Conservation (phyloP, 192 early-diverging fungal species). For the Coemansia sp. region DNA sequence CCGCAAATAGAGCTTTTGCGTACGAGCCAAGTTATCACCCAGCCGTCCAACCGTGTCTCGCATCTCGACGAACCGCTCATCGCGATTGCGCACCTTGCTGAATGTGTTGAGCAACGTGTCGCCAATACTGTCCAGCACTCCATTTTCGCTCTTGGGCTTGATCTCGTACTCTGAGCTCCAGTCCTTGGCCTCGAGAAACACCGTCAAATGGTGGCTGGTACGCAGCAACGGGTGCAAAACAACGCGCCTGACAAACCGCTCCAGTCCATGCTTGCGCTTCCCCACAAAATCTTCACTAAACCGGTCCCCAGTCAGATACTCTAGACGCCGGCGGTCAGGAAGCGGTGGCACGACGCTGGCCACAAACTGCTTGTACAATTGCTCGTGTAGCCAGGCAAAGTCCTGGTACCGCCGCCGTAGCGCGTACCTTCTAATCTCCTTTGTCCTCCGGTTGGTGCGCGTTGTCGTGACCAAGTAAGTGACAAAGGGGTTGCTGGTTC, state of each 20-base stretch:
- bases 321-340: conserved; percentile 91
- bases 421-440: conserved; percentile 56
- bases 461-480: conserved; percentile 80
- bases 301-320: conserved; percentile 94
- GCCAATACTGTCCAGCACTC: conserved; percentile 79
- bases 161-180: conserved; percentile 64
- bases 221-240: conserved; percentile 82
- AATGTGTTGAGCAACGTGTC: conserved; percentile 90
- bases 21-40: conserved; percentile 82
- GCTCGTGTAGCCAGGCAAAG: conserved; percentile 87
- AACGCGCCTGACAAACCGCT: conserved; percentile 84
- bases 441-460: conserved; percentile 26
- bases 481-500: conserved; percentile 76
- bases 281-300: conserved; percentile 93
- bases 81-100: conserved; percentile 86
- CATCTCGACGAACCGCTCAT: conserved; percentile 84
- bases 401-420: conserved; percentile 93
- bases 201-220: conserved; percentile 64
- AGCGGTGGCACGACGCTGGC: conserved; percentile 86
- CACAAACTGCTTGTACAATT: conserved; percentile 73
- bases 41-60: conserved; percentile 80
- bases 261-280: conserved; percentile 72
- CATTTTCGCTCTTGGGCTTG: conserved; percentile 58
- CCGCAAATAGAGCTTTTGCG: conserved; percentile 81
- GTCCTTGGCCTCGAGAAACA: conserved; percentile 86